These are phyloP conservation scores for Cymbopogon flexuosus DNA, from an alignment of 202 grass and related monocot genomes.

Conservation along the genomic window DNA sequence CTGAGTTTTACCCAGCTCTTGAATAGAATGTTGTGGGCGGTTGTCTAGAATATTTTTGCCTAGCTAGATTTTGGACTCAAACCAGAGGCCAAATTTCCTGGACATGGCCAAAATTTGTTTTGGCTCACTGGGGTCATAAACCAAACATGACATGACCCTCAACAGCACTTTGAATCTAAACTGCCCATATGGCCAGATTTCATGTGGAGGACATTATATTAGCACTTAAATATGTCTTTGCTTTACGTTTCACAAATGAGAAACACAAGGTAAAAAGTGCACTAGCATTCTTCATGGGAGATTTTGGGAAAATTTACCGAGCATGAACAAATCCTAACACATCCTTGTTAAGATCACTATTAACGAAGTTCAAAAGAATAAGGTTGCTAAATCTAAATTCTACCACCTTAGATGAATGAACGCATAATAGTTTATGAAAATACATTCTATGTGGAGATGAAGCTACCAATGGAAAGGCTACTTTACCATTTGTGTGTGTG, in stretches of 20 bases:
- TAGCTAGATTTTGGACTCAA: background rate
- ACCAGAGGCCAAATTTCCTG: background rate
- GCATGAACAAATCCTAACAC: background rate
- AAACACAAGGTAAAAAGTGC: background rate
- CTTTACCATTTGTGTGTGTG: background rate
- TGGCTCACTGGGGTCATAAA: background rate
- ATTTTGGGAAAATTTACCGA: background rate
- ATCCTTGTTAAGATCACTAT: background rate
- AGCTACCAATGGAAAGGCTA: background rate
- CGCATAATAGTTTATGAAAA: background rate
- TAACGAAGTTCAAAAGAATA: background rate
- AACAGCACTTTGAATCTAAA: background rate
- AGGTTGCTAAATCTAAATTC: background rate
- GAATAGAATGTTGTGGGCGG: background rate
- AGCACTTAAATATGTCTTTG: slow-evolving; percentile 4
- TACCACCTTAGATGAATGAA: background rate
- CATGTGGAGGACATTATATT: background rate
- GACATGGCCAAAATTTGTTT: background rate
- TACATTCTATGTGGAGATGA: background rate
- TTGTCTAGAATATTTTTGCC: background rate
- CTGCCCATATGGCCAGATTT: too few relatives aligned
- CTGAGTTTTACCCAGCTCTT: background rate
- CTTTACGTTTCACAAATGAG: background rate
- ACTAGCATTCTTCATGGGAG: background rate
- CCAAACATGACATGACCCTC: background rate